Evolutionary conservation across 2,329 filamentous ascomycete genomes (phyloP).

Genomic region (Colletotrichum sp.): DNA sequence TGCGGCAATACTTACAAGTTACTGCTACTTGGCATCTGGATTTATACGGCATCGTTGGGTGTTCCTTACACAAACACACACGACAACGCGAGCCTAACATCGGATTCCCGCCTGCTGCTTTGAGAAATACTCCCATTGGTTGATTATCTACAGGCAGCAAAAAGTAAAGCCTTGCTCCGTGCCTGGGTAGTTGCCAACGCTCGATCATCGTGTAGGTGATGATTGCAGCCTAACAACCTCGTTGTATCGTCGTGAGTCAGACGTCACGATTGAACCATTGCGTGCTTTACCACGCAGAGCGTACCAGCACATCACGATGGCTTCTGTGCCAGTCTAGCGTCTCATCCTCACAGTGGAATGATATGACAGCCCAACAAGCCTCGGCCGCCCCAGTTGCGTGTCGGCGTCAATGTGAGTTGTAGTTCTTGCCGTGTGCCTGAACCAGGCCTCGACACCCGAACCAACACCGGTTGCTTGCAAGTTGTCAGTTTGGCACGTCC

Average conservation of each 20-base stretch:
- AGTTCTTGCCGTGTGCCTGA: constrained; percentile 59
- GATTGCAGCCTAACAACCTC: not conserved
- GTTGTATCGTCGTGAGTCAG: not conserved
- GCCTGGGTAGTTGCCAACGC: not conserved
- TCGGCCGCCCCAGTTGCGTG: constrained; percentile 86
- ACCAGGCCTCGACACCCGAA: constrained; percentile 65
- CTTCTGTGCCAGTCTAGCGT: not conserved
- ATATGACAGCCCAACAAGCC: constrained; percentile 92
- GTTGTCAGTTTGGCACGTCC: constrained; percentile 27
- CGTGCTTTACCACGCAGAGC: not conserved
- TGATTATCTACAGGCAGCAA: not conserved
- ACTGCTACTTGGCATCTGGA: not conserved
- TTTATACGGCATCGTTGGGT: not conserved
- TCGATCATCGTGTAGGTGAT: not conserved
- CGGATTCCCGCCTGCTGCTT: not conserved
- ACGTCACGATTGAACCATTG: not conserved
- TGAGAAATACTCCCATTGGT: not conserved
- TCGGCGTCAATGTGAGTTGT: constrained; percentile 75
- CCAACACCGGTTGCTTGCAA: constrained; percentile 69
- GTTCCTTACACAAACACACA: not conserved
- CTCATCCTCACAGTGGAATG: constrained; percentile 67
- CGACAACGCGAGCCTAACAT: not conserved
- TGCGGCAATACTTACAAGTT: not conserved
- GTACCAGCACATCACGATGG: not conserved
- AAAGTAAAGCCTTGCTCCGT: not conserved